These are phyloP conservation scores for Beauveria varroae DNA, from an alignment of 2,329 filamentous ascomycete species.

Conservation along the genomic window DNA sequence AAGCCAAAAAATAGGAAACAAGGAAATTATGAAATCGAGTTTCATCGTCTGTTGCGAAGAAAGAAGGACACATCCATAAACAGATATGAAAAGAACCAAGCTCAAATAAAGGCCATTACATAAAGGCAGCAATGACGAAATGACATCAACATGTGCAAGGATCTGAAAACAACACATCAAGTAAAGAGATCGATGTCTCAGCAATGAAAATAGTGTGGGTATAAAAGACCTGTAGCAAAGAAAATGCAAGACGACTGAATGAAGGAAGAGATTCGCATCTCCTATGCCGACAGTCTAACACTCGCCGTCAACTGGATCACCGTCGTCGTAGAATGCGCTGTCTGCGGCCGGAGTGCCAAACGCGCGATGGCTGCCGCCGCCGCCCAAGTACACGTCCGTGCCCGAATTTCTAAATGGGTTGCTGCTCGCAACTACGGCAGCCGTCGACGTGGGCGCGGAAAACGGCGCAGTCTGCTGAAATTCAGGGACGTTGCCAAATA, in stretches of 20 bases:
- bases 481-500: neutral
- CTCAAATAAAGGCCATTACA: too few species aligned
- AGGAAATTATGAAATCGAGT: neutral
- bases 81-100: too few species aligned
- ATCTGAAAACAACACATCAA: neutral
- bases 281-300: conserved; percentile 17
- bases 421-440: neutral
- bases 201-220: neutral
- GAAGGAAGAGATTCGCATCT: neutral
- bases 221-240: neutral
- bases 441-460: neutral
- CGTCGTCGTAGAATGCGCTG: conserved; percentile 14
- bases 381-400: conserved; percentile 13
- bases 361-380: neutral
- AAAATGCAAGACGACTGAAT: neutral
- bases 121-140: neutral
- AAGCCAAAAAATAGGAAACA: neutral
- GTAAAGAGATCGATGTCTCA: neutral
- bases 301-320: conserved; percentile 27
- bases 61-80: too few species aligned
- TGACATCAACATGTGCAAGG: neutral
- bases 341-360: neutral
- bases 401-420: conserved; percentile 9
- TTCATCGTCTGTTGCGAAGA: neutral
- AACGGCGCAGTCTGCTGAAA: neutral